phyloP scores from a whole-genome alignment of 2,329 filamentous ascomycete genomes.

The Phialocephala sp. region DNA sequence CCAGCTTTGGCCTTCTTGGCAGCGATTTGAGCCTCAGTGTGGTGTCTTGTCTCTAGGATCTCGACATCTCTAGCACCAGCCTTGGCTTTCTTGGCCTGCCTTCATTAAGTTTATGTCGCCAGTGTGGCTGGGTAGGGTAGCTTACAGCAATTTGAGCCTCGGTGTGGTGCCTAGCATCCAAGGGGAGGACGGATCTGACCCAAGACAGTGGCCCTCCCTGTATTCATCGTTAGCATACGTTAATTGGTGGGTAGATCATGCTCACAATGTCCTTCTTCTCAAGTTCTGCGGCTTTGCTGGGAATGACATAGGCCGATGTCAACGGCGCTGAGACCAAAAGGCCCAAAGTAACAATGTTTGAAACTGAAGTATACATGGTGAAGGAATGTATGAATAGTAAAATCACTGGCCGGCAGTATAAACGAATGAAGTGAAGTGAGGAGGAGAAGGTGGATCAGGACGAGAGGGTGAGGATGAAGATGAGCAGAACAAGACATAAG shows the following conservation, averaged over 20 bases:
- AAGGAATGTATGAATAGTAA: conserved; percentile 27
- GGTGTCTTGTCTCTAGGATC: conserved; percentile 24
- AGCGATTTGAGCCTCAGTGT: conserved; percentile 33
- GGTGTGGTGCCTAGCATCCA: conserved; percentile 32
- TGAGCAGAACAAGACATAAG: conserved; percentile 28
- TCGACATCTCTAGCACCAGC: conserved; percentile 22
- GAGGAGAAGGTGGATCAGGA: conserved; percentile 21
- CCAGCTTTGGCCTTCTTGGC: too few relatives aligned
- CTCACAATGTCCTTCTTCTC: conserved; percentile 22
- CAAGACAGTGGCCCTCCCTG: conserved; percentile 20
- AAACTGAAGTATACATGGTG: conserved; percentile 41
- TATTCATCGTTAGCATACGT: not conserved
- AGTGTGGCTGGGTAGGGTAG: not conserved
- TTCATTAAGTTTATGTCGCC: not conserved
- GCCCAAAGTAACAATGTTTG: conserved; percentile 36
- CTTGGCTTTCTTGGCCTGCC: conserved; percentile 14
- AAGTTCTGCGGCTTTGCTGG: conserved; percentile 27
- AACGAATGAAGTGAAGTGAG: conserved; percentile 31
- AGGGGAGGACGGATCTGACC: conserved; percentile 23
- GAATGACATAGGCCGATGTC: conserved; percentile 30
- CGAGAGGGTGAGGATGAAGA: conserved; percentile 27
- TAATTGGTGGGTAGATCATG: not conserved
- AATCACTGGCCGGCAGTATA: conserved; percentile 42
- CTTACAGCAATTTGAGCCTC: conserved; percentile 31
- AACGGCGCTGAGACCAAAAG: conserved; percentile 39